Evolutionary conservation across 202 grass and related monocot genomes (phyloP), one percentile per base, ranked within the genome.

Genomic region (Carex arenaria): DNA sequence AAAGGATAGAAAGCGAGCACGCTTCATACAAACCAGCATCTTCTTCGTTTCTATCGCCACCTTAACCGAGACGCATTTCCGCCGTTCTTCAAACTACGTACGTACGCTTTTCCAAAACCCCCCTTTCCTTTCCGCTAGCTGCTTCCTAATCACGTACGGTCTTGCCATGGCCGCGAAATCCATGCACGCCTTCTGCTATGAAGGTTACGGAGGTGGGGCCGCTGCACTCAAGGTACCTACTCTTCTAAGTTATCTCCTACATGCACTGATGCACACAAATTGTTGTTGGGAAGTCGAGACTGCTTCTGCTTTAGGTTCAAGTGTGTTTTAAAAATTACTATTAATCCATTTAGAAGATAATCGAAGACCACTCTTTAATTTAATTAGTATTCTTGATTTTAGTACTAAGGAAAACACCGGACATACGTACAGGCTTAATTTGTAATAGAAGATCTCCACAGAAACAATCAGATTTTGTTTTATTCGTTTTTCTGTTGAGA

Each of bases 181-280:
- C 30, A 90, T 93, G 91, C 82, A 82, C 22, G 86, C 89, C 2
- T 63, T 90, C 32, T 87, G 85, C 53, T 93, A 90, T 59, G 53
- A 55, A 47, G n/a, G 82, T 38, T 93, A 90, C 23, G 82, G 91
- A 30, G 89, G 86, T 6, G 86, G 88, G 4, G 75, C 64, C 15
- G 77, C 70, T 0, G 78, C 84, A 1, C 78, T 90, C 7, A 89
- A 89, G 91, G 91, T 26, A 26, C 26, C 26, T 94, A 26, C 38
- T 78, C 5, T 40, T 36, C 20, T 72, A 9, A 18, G n/a, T n/a
- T n/a, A n/a, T n/a, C 18, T 62, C 5, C 15, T 67, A 42, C 32
- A 5, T 26, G 22, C 68, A 18, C 56, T 26, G 19, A 5, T 26
- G 22, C 53, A 18, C 56, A n/a, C 17, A 19, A 19, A 5, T 60